These are phyloP conservation scores for Cyclotella kingstonii DNA, from an alignment of 108 stramenopile genomes.

Conservation along the genomic window DNA sequence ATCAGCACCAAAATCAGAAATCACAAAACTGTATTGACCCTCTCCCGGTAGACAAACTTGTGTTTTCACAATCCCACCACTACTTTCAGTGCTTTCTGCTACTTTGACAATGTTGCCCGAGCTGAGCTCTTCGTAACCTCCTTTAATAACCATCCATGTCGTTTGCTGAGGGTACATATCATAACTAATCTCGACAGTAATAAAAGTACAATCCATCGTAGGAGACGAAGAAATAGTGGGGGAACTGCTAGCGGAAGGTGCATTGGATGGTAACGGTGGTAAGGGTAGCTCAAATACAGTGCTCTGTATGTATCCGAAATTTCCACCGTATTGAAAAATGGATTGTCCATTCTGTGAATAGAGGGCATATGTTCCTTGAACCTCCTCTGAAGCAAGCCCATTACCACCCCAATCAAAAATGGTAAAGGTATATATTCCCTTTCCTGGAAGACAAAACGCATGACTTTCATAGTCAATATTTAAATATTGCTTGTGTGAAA, in stretches of 20 bases:
- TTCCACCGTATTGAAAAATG: not conserved
- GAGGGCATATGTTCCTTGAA: not conserved
- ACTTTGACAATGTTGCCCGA: constrained; percentile 1
- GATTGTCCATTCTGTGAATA: not conserved
- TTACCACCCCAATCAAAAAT: constrained; percentile 16
- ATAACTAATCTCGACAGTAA: not conserved
- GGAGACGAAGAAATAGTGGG: not conserved
- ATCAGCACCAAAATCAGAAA: constrained; percentile 10
- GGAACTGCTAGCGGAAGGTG: not conserved
- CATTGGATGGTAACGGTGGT: not conserved
- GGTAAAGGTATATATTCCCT: constrained; percentile 8
- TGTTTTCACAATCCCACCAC: not conserved
- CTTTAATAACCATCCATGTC: constrained; percentile 10
- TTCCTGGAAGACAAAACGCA: constrained; percentile 8
- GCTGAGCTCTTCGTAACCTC: constrained; percentile 2
- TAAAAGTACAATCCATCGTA: constrained; percentile 7
- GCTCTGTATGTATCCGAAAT: not conserved
- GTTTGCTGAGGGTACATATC: constrained; percentile 18
- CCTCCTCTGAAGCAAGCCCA: not conserved
- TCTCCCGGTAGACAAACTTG: constrained; percentile 9
- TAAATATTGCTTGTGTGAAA: not conserved
- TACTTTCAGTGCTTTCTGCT: not conserved
- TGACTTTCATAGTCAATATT: not conserved
- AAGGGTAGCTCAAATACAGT: not conserved
- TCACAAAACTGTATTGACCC: constrained; percentile 14